phyloP scores from a whole-genome alignment of 75 land plant genomes.

The Larix kaempferi region DNA sequence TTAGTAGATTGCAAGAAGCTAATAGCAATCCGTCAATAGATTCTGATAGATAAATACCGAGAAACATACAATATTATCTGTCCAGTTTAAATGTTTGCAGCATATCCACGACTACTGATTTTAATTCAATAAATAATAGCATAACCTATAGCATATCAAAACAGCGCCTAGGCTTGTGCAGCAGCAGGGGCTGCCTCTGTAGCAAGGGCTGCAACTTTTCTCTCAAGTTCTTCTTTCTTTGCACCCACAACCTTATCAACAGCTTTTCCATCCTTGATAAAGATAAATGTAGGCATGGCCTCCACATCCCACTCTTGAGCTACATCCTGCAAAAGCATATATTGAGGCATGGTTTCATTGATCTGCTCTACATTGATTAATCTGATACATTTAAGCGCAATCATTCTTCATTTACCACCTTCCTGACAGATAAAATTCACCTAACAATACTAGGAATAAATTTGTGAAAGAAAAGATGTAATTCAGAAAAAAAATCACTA shows the following conservation, averaged over 20 bases:
- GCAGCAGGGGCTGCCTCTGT: background rate
- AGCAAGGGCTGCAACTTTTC: constrained; percentile 9
- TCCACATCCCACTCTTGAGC: constrained; percentile 50
- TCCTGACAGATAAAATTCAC: background rate
- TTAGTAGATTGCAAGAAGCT: too few species aligned
- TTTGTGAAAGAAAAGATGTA: background rate
- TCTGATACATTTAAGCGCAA: background rate
- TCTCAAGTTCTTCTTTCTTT: constrained; percentile 45
- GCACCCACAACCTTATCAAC: constrained; percentile 69
- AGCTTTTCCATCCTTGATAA: constrained; percentile 44
- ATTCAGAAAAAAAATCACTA: too few species aligned
- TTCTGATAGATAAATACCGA: too few species aligned
- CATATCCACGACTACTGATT: too few species aligned
- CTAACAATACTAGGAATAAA: background rate
- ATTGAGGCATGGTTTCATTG: background rate
- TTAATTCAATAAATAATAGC: background rate
- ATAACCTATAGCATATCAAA: background rate
- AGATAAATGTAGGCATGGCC: constrained; percentile 73
- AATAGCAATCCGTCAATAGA: too few species aligned
- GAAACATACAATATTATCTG: too few species aligned
- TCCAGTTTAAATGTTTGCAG: too few species aligned
- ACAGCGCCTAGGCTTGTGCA: background rate
- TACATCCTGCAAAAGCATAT: constrained; percentile 33
- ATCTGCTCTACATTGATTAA: background rate
- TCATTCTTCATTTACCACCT: background rate